These are phyloP conservation scores for Diaporthe vaccinii DNA, from an alignment of 2,329 filamentous ascomycete species.

Conservation along the genomic window DNA sequence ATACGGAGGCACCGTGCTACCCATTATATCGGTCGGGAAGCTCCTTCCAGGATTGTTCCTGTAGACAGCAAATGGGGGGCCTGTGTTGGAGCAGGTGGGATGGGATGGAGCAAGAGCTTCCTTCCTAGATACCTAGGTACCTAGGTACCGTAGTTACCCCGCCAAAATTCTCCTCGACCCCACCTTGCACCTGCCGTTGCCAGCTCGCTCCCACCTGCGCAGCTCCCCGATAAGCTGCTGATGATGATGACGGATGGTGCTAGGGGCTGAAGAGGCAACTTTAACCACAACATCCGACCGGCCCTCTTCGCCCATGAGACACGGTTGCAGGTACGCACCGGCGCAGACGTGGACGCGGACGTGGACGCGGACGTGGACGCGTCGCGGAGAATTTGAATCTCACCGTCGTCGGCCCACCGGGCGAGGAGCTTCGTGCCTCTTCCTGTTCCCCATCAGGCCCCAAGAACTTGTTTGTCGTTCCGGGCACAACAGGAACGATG, in stretches of 20 bases:
- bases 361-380: background rate
- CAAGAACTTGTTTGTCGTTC: background rate
- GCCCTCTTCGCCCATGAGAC: background rate
- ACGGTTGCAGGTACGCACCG: background rate
- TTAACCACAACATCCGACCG: background rate
- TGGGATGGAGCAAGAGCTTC: background rate
- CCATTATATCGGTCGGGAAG: background rate
- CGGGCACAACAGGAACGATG: slow-evolving; percentile 6
- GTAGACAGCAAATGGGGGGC: slow-evolving; percentile 47
- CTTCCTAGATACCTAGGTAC: background rate
- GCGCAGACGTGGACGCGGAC: background rate
- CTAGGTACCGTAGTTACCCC: slow-evolving; percentile 21
- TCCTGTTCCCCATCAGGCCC: background rate
- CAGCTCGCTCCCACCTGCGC: background rate
- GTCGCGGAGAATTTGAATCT: background rate
- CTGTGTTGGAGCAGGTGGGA: slow-evolving; percentile 45
- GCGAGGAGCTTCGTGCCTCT: background rate
- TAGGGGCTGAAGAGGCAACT: background rate
- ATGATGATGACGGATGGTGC: slow-evolving; percentile 3
- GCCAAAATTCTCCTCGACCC: slow-evolving; percentile 30
- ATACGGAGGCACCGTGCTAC: background rate
- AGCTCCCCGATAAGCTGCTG: slow-evolving; percentile 23
- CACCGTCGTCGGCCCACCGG: background rate
- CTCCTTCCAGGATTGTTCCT: background rate
- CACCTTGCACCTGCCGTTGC: background rate